Percentiles rank a stretch among this genome's conserved stretches.
phyloP scores from a whole-genome alignment of 1,139 yeast species.

The Taiozyma sp. region DNA sequence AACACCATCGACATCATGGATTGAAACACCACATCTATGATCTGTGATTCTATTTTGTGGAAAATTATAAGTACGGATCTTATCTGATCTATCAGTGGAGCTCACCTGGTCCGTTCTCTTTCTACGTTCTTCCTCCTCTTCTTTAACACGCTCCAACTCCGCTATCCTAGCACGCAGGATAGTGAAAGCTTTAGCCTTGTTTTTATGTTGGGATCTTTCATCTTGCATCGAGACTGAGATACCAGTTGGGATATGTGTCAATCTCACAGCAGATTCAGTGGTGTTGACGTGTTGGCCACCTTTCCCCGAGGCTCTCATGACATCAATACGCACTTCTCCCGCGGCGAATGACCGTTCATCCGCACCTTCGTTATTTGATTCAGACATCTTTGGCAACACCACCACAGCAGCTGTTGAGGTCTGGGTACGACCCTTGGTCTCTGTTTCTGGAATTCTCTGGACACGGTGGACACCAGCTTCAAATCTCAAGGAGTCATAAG shows the following conservation, averaged over 20 bases:
- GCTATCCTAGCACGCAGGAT: constrained; percentile 81
- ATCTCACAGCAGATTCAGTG: constrained; percentile 93
- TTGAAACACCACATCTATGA: constrained; percentile 77
- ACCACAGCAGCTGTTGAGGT: constrained; percentile 96
- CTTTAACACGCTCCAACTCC: constrained; percentile 65
- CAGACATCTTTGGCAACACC: constrained; percentile 80
- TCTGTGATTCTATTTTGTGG: constrained; percentile 93
- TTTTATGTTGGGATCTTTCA: constrained; percentile 90
- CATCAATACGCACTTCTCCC: constrained; percentile 86
- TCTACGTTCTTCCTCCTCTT: constrained; percentile 57
- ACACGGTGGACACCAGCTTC: constrained; percentile 98
- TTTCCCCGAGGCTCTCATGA: constrained; percentile 95
- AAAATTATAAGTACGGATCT: constrained; percentile 87
- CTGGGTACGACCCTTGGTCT: constrained; percentile 88
- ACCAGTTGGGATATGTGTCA: constrained; percentile 91
- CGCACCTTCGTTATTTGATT: constrained; percentile 41
- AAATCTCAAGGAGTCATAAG: constrained; percentile 65
- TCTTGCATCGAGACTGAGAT: constrained; percentile 88
- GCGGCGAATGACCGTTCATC: constrained; percentile 77
- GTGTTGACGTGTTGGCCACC: constrained; percentile 99
- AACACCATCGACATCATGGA: constrained; percentile 77
- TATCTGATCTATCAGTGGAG: constrained; percentile 86
- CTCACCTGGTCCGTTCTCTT: constrained; percentile 80
- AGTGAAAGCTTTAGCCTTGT: constrained; percentile 91
- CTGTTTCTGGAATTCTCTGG: constrained; percentile 91